Evolutionary conservation across 2,329 filamentous ascomycete genomes (phyloP).

Genomic region (Periglandula ipomoeae): DNA sequence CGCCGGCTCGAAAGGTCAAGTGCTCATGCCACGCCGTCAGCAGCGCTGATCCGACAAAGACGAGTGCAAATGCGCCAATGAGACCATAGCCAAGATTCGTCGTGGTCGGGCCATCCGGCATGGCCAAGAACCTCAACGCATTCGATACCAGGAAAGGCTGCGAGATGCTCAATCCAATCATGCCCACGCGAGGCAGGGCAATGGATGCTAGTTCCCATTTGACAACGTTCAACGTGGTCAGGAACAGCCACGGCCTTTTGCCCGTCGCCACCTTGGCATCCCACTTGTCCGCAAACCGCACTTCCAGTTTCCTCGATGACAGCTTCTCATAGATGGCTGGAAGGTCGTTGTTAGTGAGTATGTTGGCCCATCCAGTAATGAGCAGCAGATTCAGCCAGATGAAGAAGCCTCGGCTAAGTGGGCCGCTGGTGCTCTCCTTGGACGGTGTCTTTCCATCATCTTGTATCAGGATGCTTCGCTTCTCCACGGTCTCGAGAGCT

Average conservation of each 20-base stretch:
- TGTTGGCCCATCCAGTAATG: slow-evolving; percentile 33
- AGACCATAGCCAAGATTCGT: too few relatives aligned
- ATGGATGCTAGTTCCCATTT: too few relatives aligned
- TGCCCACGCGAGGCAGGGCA: too few relatives aligned
- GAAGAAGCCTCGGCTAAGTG: slow-evolving; percentile 22
- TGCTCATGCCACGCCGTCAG: slow-evolving; percentile 25
- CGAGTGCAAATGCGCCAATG: slow-evolving; percentile 22
- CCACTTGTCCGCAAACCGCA: slow-evolving; percentile 16
- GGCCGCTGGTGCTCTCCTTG: slow-evolving; percentile 38
- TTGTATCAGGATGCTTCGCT: slow-evolving; percentile 23
- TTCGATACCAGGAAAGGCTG: too few relatives aligned
- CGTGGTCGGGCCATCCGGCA: too few relatives aligned
- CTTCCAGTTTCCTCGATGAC: slow-evolving; percentile 18
- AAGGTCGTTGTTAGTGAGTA: slow-evolving; percentile 18
- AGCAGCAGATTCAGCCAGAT: slow-evolving; percentile 34
- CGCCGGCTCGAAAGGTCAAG: slow-evolving; percentile 18
- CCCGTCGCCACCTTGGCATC: slow-evolving; percentile 7
- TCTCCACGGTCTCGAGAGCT: slow-evolving; percentile 21
- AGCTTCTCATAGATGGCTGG: slow-evolving; percentile 22
- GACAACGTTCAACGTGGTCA: slow-evolving; percentile 13
- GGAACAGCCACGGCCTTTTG: slow-evolving; percentile 12
- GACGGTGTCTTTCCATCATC: slow-evolving; percentile 30
- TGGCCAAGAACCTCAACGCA: too few relatives aligned
- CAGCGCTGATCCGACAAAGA: slow-evolving; percentile 22
- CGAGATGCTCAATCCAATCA: too few relatives aligned